Evolutionary conservation across 805 yeast genomes (phyloP).

Genomic region (Isabelozyma pseudorhagii): DNA sequence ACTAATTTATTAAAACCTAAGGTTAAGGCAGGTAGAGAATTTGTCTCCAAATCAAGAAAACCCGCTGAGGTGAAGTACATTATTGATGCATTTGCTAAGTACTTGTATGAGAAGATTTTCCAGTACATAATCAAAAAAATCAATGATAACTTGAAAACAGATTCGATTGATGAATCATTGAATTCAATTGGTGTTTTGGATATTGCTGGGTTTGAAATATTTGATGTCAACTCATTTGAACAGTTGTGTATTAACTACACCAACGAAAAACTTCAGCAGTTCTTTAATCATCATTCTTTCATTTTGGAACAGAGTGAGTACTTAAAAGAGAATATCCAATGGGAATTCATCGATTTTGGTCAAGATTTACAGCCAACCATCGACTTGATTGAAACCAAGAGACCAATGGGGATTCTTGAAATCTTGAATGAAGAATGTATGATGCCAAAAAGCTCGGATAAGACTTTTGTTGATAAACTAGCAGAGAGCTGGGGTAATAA

Average conservation of each 20-base stretch:
- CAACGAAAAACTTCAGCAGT: conserved; percentile 59
- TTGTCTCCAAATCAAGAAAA: conserved; percentile 73
- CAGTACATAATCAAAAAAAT: conserved; percentile 72
- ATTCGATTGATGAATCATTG: conserved; percentile 31
- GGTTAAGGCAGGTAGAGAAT: conserved; percentile 88
- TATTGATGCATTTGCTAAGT: conserved; percentile 83
- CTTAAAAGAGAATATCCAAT: conserved; percentile 54
- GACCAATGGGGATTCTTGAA: conserved; percentile 79
- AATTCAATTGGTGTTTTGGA: conserved; percentile 50
- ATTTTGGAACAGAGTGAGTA: conserved; percentile 61
- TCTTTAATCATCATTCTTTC: conserved; percentile 60
- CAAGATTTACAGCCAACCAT: conserved; percentile 92
- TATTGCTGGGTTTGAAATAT: conserved; percentile 62
- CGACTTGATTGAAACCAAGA: conserved; percentile 75
- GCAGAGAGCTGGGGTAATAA: conserved; percentile 52
- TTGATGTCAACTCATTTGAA: conserved; percentile 55
- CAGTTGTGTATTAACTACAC: conserved; percentile 61
- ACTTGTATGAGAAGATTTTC: conserved; percentile 81
- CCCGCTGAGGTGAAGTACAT: conserved; percentile 77
- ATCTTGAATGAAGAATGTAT: conserved; percentile 93
- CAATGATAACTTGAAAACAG: conserved; percentile 56
- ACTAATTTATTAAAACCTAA: conserved; percentile 68
- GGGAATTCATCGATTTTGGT: conserved; percentile 89
- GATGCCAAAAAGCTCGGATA: conserved; percentile 85
- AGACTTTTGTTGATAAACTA: conserved; percentile 77